These are phyloP conservation scores for Phytophthora pisi DNA, from an alignment of 352 stramenopile genomes.

Conservation along the genomic window DNA sequence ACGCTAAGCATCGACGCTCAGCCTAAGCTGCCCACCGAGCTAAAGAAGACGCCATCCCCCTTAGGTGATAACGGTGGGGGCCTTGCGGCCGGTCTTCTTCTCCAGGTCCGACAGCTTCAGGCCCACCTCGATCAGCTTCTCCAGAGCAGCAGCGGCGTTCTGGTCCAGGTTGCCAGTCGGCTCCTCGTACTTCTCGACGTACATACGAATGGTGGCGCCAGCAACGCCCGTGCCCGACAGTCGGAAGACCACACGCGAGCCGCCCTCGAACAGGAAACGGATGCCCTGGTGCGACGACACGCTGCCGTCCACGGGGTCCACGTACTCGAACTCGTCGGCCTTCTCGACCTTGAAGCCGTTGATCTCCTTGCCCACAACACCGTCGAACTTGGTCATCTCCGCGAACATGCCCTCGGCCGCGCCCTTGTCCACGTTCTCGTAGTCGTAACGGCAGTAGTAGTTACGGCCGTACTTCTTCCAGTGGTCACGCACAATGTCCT, in stretches of 20 bases:
- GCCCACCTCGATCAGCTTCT: slow-evolving; percentile 92
- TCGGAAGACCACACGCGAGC: slow-evolving; percentile 97
- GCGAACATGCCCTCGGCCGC: slow-evolving; percentile 79
- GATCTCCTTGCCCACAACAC: slow-evolving; percentile 66
- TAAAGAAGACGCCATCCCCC: slow-evolving; percentile 16
- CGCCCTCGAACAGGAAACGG: slow-evolving; percentile 95
- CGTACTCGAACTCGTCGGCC: slow-evolving; percentile 98
- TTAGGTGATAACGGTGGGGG: slow-evolving; percentile 98
- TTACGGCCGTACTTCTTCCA: slow-evolving; percentile 98
- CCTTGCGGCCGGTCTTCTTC: slow-evolving; percentile 93
- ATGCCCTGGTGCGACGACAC: slow-evolving; percentile 97
- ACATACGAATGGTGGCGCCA: slow-evolving; percentile 98
- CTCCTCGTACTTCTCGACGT: slow-evolving; percentile 99
- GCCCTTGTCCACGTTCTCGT: slow-evolving; percentile 97
- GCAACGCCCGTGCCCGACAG: slow-evolving; percentile 97
- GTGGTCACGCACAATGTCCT: slow-evolving; percentile 96
- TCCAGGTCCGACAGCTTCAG: slow-evolving; percentile 93
- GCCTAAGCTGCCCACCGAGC: slow-evolving; percentile 25
- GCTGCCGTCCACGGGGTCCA: slow-evolving; percentile 97
- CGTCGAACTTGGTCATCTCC: slow-evolving; percentile 74
- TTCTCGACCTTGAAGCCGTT: slow-evolving; percentile 84
- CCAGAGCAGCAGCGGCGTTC: slow-evolving; percentile 79
- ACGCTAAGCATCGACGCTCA: slow-evolving; percentile 20
- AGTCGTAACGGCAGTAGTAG: slow-evolving; percentile 99
- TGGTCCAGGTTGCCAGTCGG: slow-evolving; percentile 84